phyloP scores from a whole-genome alignment of 2,329 filamentous ascomycete genomes.

The Lasiodiplodia gonubiensis region DNA sequence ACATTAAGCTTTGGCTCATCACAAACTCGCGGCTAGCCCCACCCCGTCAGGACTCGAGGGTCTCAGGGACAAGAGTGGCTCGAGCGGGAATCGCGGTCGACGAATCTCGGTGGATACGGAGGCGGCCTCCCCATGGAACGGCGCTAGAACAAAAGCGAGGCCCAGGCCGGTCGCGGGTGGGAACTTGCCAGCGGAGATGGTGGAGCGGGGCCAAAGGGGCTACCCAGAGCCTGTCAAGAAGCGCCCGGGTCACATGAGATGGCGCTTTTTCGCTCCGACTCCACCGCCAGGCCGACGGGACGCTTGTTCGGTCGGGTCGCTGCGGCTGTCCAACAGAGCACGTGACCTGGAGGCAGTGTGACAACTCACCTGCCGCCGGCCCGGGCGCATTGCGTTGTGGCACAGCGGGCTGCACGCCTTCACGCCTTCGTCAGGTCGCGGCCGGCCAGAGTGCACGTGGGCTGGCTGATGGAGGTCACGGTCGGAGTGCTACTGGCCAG shows the following conservation, averaged over 20 bases:
- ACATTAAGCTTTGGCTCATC: slow-evolving; percentile 21
- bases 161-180: slow-evolving; percentile 19
- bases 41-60: slow-evolving; percentile 20
- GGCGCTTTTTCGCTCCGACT: slow-evolving; percentile 21
- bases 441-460: slow-evolving; percentile 8
- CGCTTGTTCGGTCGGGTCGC: slow-evolving; percentile 14
- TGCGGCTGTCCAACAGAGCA: neutral
- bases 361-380: neutral
- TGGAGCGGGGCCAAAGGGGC: slow-evolving; percentile 20
- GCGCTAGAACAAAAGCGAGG: slow-evolving; percentile 26
- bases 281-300: slow-evolving; percentile 10
- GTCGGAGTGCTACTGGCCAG: slow-evolving; percentile 6
- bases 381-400: neutral
- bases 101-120: slow-evolving; percentile 27
- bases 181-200: slow-evolving; percentile 22
- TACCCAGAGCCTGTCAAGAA: neutral
- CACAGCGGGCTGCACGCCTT: neutral
- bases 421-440: neutral
- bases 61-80: slow-evolving; percentile 18
- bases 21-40: slow-evolving; percentile 22
- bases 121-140: slow-evolving; percentile 13
- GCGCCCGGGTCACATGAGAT: slow-evolving; percentile 26
- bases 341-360: neutral
- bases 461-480: neutral
- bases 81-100: slow-evolving; percentile 16